phyloP scores from a whole-genome alignment of 129 eudicot species.

The Apium graveolens region DNA sequence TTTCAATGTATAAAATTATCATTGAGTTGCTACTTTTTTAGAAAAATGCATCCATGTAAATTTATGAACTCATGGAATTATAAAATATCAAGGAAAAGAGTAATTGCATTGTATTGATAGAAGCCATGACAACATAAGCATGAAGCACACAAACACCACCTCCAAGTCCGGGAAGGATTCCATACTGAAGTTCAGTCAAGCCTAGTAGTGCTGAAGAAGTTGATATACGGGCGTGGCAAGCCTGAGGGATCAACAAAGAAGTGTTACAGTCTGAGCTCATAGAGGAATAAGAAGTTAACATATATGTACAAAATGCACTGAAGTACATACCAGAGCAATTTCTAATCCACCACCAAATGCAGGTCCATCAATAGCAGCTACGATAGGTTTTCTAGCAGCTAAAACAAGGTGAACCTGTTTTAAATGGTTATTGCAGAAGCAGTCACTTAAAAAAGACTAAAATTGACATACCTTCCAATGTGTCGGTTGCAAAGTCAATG shows the following conservation, averaged over 20 bases:
- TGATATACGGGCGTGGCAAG: slow-evolving; percentile 58
- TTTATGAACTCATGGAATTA: no score
- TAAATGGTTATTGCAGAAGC: neutral
- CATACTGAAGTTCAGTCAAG: slow-evolving; percentile 54
- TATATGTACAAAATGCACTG: neutral
- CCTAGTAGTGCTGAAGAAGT: slow-evolving; percentile 58
- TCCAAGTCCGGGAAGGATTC: slow-evolving; percentile 67
- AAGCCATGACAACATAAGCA: neutral
- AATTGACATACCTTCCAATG: slow-evolving; percentile 41
- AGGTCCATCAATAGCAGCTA: slow-evolving; percentile 68
- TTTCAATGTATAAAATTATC: neutral
- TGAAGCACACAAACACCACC: slow-evolving; percentile 22
- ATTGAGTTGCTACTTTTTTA: neutral
- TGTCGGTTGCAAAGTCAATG: slow-evolving; percentile 33
- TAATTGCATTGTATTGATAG: neutral
- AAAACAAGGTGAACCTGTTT: slow-evolving; percentile 1
- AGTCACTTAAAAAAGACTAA: neutral
- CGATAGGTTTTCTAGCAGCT: slow-evolving; percentile 60
- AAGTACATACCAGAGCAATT: slow-evolving; percentile 45
- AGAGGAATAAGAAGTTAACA: neutral
- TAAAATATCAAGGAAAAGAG: neutral
- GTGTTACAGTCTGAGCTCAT: neutral
- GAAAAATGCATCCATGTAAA: neutral
- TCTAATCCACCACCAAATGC: slow-evolving; percentile 75
- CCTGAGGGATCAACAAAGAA: slow-evolving; percentile 22